These are phyloP conservation scores for Rhizopogon vesiculosus DNA, from an alignment of 768 basidiomycete species.

Conservation along the genomic window DNA sequence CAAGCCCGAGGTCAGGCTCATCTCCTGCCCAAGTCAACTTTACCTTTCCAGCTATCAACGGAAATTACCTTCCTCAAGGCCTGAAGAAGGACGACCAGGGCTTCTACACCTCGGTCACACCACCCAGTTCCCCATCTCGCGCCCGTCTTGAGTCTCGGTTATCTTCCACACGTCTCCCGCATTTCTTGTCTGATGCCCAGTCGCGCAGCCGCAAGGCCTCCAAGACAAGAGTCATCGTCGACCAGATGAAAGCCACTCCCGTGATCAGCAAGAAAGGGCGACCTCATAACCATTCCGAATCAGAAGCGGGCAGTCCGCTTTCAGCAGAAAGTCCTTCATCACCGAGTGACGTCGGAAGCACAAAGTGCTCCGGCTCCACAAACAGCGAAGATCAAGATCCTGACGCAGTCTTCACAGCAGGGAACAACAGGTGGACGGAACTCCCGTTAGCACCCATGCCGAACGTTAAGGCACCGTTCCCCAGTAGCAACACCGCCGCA, in stretches of 20 bases:
- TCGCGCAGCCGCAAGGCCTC: slow-evolving; percentile 36
- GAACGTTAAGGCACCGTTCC: not conserved
- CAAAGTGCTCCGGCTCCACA: too few relatives aligned
- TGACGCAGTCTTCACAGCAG: not conserved
- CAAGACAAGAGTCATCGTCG: slow-evolving; percentile 57
- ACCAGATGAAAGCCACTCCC: slow-evolving; percentile 41
- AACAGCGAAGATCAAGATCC: not conserved
- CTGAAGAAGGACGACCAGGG: slow-evolving; percentile 52
- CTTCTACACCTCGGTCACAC: slow-evolving; percentile 39
- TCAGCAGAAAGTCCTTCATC: not conserved
- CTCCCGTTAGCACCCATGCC: not conserved
- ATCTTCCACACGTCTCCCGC: slow-evolving; percentile 36
- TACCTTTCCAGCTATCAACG: slow-evolving; percentile 45
- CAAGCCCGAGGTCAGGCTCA: not conserved
- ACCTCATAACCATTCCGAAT: slow-evolving; percentile 14
- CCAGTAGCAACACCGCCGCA: not conserved
- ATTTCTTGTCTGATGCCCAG: slow-evolving; percentile 40
- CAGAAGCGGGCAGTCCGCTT: not conserved
- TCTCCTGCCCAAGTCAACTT: slow-evolving; percentile 25
- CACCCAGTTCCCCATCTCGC: slow-evolving; percentile 10
- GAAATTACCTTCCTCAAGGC: slow-evolving; percentile 28
- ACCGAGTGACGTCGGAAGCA: too few relatives aligned
- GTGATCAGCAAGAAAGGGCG: slow-evolving; percentile 1
- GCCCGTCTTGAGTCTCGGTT: slow-evolving; percentile 14
- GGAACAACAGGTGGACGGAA: not conserved